Base-by-base conservation (phyloP, 306 rosid species). In the Fragaria ananassa region DNA sequence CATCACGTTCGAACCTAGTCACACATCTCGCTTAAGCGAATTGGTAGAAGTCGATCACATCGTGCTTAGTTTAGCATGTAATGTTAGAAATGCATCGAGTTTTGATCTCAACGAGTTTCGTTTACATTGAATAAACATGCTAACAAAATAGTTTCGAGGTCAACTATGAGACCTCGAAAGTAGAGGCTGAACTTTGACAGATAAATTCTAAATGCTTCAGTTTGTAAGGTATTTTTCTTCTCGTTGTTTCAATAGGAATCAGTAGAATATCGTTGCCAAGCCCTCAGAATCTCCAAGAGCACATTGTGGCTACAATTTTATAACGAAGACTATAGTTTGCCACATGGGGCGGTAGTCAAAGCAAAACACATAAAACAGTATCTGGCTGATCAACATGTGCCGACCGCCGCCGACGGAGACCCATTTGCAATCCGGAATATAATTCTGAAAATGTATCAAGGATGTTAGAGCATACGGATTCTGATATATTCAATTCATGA, bases 311-410 rank as follows among this genome's bases (percentile, higher is more conserved):
- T 37, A 3, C 14, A 1, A 15, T 31, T 31, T 64, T 37, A 37
- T 7, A 31, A 19, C 4, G 19, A 18, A 10, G 46, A 17, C 19
- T 0, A 35, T 8, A 18, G 14, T 14, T 27, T 17, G 69, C 42
- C 70, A 29, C 78, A 61, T 74, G 60, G 77, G 78, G 60, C 45
- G 58, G 70, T 3, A 19, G 70, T 45, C 31, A 61, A 10, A 37
- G 68, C 42, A 14, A 25, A 62, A 18, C 44, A 60, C 44, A 60
- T 37, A 58, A 39, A 58, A 25, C 44, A n/a, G 60, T 44, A 31
- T 11, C 57, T 1, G 13, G 9, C 50, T 10, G 34, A n/a, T 41
- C 6, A 53, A 25, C 49, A 68, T 25, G 56, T 25, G 41, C 56
- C 73, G 21, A 14, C 53, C 4, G 44, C 44, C 29, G 69, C 44